Evolutionary conservation across 257 asterid genomes (phyloP).

Genomic region (Solanum peruvianum): DNA sequence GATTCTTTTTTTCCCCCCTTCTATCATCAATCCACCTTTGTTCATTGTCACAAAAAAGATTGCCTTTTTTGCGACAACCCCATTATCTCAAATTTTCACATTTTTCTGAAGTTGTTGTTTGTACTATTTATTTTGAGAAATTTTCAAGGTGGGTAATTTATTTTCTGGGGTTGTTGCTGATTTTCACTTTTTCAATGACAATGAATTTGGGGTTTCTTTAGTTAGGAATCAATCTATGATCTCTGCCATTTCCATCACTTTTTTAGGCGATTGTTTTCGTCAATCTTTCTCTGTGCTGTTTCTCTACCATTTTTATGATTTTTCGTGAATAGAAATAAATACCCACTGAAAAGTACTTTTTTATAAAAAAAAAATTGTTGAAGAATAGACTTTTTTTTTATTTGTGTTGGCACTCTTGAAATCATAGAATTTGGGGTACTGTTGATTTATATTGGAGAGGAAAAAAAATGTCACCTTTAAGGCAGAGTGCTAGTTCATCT

Average conservation of each 20-base stretch:
- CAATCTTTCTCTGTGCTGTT: constrained; percentile 73
- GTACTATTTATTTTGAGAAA: background rate
- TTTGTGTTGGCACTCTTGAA: background rate
- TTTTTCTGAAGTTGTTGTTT: background rate
- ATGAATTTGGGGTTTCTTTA: constrained; percentile 1
- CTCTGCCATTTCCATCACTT: constrained; percentile 9
- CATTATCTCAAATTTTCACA: background rate
- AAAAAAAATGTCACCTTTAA: constrained; percentile 17
- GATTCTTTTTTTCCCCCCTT: background rate
- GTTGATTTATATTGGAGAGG: background rate
- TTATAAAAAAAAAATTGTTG: fast-evolving
- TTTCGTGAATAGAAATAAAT: constrained; percentile 13
- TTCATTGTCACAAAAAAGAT: background rate
- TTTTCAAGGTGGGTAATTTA: background rate
- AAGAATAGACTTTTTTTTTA: background rate
- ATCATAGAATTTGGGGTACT: background rate
- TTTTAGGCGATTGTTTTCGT: constrained; percentile 15
- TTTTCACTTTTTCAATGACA: background rate
- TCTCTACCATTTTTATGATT: constrained; percentile 61
- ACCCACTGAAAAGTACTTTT: background rate
- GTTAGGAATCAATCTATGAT: constrained; percentile 13
- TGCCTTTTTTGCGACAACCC: background rate
- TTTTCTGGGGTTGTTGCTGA: background rate
- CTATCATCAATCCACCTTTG: background rate
- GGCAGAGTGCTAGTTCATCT: constrained; percentile 9